These are phyloP conservation scores for Tylopilus vinaceipallidus DNA, from an alignment of 768 basidiomycete species.

Conservation along the genomic window DNA sequence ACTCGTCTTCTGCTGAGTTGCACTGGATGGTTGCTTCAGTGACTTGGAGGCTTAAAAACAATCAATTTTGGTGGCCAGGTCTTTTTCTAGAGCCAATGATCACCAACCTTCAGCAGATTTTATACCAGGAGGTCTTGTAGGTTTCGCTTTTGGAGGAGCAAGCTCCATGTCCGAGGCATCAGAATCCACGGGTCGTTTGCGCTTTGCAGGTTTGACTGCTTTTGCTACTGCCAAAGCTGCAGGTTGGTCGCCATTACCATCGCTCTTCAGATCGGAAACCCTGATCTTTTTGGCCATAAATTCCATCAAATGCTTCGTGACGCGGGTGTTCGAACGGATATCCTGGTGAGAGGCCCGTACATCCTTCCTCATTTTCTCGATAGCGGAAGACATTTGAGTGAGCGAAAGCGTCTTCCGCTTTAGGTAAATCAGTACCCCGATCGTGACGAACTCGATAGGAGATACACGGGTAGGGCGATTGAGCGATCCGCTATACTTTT, in stretches of 20 bases:
- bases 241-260: slow-evolving; percentile 32
- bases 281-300: slow-evolving; percentile 34
- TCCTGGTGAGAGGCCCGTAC: slow-evolving; percentile 39
- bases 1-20: slow-evolving; percentile 3
- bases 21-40: slow-evolving; percentile 4
- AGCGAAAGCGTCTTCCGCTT: slow-evolving; percentile 34
- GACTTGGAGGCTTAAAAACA: slow-evolving; percentile 13
- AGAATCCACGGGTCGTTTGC: slow-evolving; percentile 24
- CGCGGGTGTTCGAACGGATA: slow-evolving; percentile 39
- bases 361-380: slow-evolving; percentile 38
- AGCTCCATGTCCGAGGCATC: slow-evolving; percentile 25
- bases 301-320: slow-evolving; percentile 34
- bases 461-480: slow-evolving; percentile 37
- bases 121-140: slow-evolving; percentile 2
- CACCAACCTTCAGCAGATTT: slow-evolving; percentile 16
- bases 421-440: slow-evolving; percentile 39
- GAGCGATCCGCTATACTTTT: slow-evolving; percentile 32
- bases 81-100: neutral
- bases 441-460: slow-evolving; percentile 46
- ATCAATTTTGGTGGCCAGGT: neutral
- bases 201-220: slow-evolving; percentile 18
- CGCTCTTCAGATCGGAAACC: slow-evolving; percentile 31
- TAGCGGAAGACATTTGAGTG: slow-evolving; percentile 42
- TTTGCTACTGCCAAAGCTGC: slow-evolving; percentile 18
- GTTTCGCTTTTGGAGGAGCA: slow-evolving; percentile 16